Percentiles rank a stretch among this genome's conserved stretches.
Evolutionary conservation across 2,329 filamentous ascomycete genomes (phyloP).

Genomic region (Microdochium bolleyi): DNA sequence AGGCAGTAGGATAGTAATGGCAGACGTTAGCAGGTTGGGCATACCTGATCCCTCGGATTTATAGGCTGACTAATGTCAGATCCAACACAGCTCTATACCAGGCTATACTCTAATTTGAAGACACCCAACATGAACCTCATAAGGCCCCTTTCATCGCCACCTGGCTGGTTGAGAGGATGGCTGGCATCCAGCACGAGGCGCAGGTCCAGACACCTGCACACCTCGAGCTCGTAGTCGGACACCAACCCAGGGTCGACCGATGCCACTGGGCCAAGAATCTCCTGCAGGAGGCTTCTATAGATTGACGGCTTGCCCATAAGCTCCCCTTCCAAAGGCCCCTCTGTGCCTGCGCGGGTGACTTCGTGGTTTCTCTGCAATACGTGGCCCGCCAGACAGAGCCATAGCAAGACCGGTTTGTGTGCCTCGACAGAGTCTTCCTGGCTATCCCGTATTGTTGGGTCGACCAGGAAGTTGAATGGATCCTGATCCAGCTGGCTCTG

Average conservation of each 20-base stretch:
- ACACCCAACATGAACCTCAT: background rate
- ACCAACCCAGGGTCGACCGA: background rate
- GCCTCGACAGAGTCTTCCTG: background rate
- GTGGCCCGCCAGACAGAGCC: background rate
- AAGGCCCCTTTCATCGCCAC: background rate
- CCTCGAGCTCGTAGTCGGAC: background rate
- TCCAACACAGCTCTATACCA: background rate
- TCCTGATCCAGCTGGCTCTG: background rate
- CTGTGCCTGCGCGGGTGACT: background rate
- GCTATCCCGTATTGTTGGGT: background rate
- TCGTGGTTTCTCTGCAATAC: background rate
- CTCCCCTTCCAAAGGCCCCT: background rate
- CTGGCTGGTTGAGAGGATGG: background rate
- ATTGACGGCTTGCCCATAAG: background rate
- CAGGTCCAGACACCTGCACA: background rate
- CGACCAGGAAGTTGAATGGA: background rate
- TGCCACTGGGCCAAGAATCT: background rate
- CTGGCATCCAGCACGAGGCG: background rate
- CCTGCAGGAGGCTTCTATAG: background rate
- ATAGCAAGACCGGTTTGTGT: background rate
- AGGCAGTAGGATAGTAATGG: background rate
- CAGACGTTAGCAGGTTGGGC: background rate
- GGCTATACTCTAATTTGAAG: conserved; percentile 1
- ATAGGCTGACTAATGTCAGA: background rate
- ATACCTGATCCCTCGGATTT: background rate